Evolutionary conservation across 345 rosid species (phyloP), one percentile per base, ranked within the genome.

Genomic region (Linum tenue): DNA sequence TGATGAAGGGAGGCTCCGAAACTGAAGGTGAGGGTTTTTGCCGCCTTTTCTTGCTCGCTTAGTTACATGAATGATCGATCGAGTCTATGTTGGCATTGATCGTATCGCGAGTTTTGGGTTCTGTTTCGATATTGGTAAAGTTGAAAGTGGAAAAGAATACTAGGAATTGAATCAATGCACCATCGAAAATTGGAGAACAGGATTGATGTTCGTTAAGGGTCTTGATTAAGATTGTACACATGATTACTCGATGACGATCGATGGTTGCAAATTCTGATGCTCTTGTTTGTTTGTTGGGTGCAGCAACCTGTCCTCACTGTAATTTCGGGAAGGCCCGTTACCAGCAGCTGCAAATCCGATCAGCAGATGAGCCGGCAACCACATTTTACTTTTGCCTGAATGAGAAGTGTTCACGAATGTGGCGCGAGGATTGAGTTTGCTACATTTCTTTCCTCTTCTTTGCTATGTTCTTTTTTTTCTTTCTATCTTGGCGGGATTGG

Each of bases 351-450:
- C 89, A 82, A 75, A 84, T 80, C n/a, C 81, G 86, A 31, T 86
- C 86, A 38, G 91, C 89, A 48, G 89, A 86, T 69, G 86, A 84
- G 67, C 89, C 91, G 0, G 85, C 83, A 39, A 82, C 86, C 14
- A 77, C 85, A 31, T 82, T 86, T 74, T 86, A 80, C 77, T 75
- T 72, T 66, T 86, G 91, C 80, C 64, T 84, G 73, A 81, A 81
- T 35, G 82, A 79, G 51, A 74, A 69, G 37, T 84, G 92, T 60
- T 67, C 72, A 3, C 77, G 63, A 68, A 75, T 71, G 70, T 77
- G 87, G 84, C 78, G 82, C 36, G 85, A 77, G 62, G 67, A 55
- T 14, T 65, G 61, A 69, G 75, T 75, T 17, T 43, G 36, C 62
- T n/a, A 3, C 1, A 3, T 43, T 48, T 48, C 53, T 48, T 15